Evolutionary conservation across 208 protist genomes (phyloP), one percentile per base, ranked within the genome.

Genomic region (Strigomonas oncopelti): DNA sequence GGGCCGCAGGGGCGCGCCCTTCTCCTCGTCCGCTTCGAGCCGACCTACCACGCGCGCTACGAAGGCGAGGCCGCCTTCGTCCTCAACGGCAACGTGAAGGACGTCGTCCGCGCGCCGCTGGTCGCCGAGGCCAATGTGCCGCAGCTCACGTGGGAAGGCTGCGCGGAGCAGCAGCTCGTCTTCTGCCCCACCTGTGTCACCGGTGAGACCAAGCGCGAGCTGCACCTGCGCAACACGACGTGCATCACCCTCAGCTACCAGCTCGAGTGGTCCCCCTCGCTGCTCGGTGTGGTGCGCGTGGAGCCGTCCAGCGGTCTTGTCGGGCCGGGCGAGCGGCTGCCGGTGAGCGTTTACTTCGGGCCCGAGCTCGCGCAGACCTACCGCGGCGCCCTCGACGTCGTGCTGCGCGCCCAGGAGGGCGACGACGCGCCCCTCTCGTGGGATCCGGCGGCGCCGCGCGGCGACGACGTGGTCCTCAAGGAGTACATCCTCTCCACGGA

Each of bases 181-280:
- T 84, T 97, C 27, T 71, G 71, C 4, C 87, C 87, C 8, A 92
- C 86, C 42, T 94, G 85, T 74, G 72, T 97, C 13, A 91, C 91
- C 0, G 85, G 87, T 7, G 71, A 82, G 57, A 72, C 81, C 24
- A 64, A 61, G 31, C 78, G 80, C 20, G 28, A 31, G 42, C 60
- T 88, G 55, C 71, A 69, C 32, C 24, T 97, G 22, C 71, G 63
- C 53, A 97, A 97, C 78, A 89, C 91, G 2, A 91, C 84, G 2
- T 74, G 79, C 48, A 74, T 96, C 38, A 61, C 87, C 22, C 70
- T 97, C 53, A 63, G 62, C 29, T 96, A 87, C 74, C 67, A 70
- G 18, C 65, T 89, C 42, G 66, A 72, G 58, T 72, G 89, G 11
- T 83, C 84, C 14, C 29, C 65, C n/a, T 65, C 56, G 25, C 73